These are phyloP conservation scores for Rhodotorula sp. DNA, from an alignment of 1,284 basidiomycete species.

Conservation along the genomic window DNA sequence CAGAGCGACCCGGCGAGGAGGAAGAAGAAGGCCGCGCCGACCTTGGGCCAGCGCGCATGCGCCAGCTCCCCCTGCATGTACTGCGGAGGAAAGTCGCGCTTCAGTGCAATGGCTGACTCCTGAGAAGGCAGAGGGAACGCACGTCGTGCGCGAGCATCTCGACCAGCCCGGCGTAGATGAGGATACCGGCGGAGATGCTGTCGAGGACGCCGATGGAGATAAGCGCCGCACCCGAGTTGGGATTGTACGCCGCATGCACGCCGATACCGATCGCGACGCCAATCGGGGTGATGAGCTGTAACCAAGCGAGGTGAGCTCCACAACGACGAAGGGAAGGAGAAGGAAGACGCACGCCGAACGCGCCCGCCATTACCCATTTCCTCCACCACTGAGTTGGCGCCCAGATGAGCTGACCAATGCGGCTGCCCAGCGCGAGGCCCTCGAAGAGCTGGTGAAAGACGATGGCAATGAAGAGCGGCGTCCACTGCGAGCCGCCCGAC, in stretches of 20 bases:
- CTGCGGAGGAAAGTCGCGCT: background rate
- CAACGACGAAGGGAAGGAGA: background rate
- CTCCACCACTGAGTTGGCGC: conserved; percentile 13
- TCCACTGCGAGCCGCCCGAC: conserved; percentile 43
- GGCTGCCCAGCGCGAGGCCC: conserved; percentile 44
- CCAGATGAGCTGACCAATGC: conserved; percentile 47
- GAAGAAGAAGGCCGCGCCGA: conserved; percentile 18
- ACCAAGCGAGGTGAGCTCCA: background rate
- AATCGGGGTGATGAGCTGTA: conserved; percentile 46
- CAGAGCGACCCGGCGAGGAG: conserved; percentile 31
- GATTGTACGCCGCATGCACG: conserved; percentile 47
- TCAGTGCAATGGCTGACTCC: background rate
- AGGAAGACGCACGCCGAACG: conserved; percentile 44
- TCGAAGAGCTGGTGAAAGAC: conserved; percentile 48
- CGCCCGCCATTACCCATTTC: conserved; percentile 45
- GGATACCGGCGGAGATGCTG: conserved; percentile 49
- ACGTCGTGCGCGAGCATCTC: conserved; percentile 44
- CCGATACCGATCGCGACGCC: conserved; percentile 50
- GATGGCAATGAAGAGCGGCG: conserved; percentile 49
- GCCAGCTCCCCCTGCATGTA: conserved; percentile 39
- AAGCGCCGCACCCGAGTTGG: conserved; percentile 47
- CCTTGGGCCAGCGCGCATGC: background rate
- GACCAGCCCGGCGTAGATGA: conserved; percentile 50
- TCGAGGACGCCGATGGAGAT: conserved; percentile 49
- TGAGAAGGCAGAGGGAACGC: background rate